A percentile compares a stretch with the other conserved stretches of the same genome.
Evolutionary conservation across 1,139 yeast genomes (phyloP).

Genomic region (Nakaseomyces glabratus): DNA sequence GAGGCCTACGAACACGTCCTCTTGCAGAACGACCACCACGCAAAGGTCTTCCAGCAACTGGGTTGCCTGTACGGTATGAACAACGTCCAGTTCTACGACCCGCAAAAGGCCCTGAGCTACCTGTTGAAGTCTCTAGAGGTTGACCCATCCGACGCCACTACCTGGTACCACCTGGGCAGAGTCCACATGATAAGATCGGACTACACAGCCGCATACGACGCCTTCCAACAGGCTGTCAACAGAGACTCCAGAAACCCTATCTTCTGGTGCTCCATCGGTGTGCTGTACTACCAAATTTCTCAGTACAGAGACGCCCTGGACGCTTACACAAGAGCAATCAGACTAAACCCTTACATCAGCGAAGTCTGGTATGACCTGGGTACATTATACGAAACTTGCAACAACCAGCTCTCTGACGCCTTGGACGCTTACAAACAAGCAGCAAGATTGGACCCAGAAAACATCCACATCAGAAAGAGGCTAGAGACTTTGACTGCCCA

Average conservation of each 20-base stretch:
- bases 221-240: slow-evolving; percentile 97
- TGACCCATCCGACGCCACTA: slow-evolving; percentile 85
- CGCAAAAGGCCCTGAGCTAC: slow-evolving; percentile 73
- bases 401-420: slow-evolving; percentile 90
- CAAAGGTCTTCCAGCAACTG: slow-evolving; percentile 89
- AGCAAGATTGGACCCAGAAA: slow-evolving; percentile 86
- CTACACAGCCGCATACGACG: slow-evolving; percentile 93
- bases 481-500: slow-evolving; percentile 69
- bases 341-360: slow-evolving; percentile 88
- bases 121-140: slow-evolving; percentile 80
- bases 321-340: slow-evolving; percentile 92
- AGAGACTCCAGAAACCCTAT: slow-evolving; percentile 95
- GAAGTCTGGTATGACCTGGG: slow-evolving; percentile 99
- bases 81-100: slow-evolving; percentile 61
- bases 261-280: slow-evolving; percentile 98
- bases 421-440: slow-evolving; percentile 95
- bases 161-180: slow-evolving; percentile 94
- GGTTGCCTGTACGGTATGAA: slow-evolving; percentile 89
- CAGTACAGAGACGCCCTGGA: slow-evolving; percentile 96
- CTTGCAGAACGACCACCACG: slow-evolving; percentile 84
- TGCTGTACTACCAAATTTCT: slow-evolving; percentile 85
- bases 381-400: slow-evolving; percentile 91
- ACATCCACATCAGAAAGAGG: slow-evolving; percentile 88
- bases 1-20: slow-evolving; percentile 93
- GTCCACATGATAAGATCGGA: slow-evolving; percentile 95